A percentile compares a stretch with the other conserved stretches of the same genome.
These are phyloP conservation scores for Populus deltoides DNA, from an alignment of 345 rosid genomes.

Conservation along the genomic window DNA sequence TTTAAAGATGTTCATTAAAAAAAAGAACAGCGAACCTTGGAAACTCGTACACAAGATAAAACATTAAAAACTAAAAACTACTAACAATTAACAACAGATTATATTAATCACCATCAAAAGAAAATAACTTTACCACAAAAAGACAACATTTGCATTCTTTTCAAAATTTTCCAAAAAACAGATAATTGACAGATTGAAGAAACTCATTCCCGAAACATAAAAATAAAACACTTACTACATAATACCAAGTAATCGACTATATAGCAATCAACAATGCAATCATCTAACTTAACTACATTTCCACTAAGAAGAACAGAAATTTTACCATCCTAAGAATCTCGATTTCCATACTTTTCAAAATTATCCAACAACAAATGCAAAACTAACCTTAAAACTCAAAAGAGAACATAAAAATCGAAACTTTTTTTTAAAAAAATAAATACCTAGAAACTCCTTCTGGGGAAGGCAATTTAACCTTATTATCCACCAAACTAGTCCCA, in stretches of 20 bases:
- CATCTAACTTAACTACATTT: background rate
- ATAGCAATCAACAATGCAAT: background rate
- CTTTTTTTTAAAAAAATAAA: background rate
- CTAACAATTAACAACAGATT: background rate
- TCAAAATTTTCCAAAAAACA: background rate
- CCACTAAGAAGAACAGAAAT: background rate
- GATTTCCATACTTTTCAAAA: background rate
- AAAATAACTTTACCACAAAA: background rate
- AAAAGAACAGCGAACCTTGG: background rate
- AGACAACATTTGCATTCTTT: background rate
- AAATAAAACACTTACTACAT: background rate
- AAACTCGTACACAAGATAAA: background rate
- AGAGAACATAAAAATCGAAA: background rate
- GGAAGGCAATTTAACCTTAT: slow-evolving; percentile 29
- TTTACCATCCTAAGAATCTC: background rate
- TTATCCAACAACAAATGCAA: background rate
- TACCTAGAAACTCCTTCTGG: slow-evolving; percentile 54
- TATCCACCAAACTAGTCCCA: slow-evolving; percentile 26
- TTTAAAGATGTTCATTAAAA: too few relatives aligned
- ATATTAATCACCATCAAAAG: background rate
- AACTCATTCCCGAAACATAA: background rate
- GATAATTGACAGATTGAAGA: too few relatives aligned
- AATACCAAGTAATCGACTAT: background rate
- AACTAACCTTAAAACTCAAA: background rate
- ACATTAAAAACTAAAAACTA: background rate